Base-by-base conservation (phyloP, 2,329 filamentous ascomycete genomes). In the Diaporthe citrichinensis region DNA sequence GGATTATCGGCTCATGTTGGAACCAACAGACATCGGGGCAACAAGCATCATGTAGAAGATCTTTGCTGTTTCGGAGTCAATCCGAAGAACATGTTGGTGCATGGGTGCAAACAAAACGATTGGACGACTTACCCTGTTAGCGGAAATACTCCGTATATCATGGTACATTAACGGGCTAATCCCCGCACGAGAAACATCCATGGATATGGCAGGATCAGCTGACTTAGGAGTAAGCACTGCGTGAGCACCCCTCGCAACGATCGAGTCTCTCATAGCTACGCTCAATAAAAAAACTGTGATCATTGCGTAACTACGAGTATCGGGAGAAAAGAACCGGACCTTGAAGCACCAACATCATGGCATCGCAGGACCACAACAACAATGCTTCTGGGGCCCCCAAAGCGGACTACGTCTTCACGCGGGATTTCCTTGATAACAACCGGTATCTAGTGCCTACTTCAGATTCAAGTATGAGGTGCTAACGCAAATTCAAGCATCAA, bases 401-500 rank as follows among this genome's bases (percentile, higher is more conserved):
- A 31, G 61, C 1, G 9, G 67, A 72, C 58, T 75, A 75, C 17
- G 68, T 75, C 2, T 72, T 75, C 68, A 72, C 73, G 0, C 39
- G 73, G 46, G 73, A 75, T 41, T 72, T 67, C 20, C 57, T 75
- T 2, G 73, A 75, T 12, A 75, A 75, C 36, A 75, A 58, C 20
- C 57, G 67, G 67, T 71, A 9, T 20, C 36, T 12, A 36, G 9
- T 39, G 55, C 20, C 8, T 49, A 0, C 2, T 17, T 10, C 4
- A 20, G 0, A 8, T 62, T 25, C 15, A 3, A n/a, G 2, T 6
- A 20, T 62, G 28, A 25, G 7, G 8, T 41, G 41, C 49, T 68
- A 39, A 59, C 1, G 3, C 3, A 15, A 39, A 72, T 39, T 3
- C 72, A 39, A 78, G 77, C 3, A 77, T 80, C 71, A 80, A 79